phyloP scores from a whole-genome alignment of 2,329 filamentous ascomycete genomes.

The Talaromyces verruculosus region DNA sequence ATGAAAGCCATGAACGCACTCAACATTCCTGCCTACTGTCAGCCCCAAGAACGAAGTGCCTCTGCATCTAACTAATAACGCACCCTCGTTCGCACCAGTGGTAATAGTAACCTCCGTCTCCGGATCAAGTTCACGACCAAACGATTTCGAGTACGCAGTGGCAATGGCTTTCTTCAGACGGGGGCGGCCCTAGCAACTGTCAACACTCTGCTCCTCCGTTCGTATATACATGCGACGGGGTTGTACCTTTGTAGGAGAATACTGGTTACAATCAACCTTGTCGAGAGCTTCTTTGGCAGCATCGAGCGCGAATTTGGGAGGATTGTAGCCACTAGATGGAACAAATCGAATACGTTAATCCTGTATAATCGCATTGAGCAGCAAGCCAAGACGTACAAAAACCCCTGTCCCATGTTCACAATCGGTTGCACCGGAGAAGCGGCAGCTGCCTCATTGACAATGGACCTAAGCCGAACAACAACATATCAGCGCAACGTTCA shows the following conservation, averaged over 20 bases:
- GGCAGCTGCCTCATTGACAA: constrained; percentile 66
- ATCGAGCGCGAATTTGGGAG: constrained; percentile 83
- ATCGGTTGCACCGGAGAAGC: constrained; percentile 64
- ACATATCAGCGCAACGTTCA: constrained; percentile 9
- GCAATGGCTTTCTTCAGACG: constrained; percentile 90
- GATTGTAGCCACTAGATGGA: constrained; percentile 72
- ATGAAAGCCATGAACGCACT: constrained; percentile 98
- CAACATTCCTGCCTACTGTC: constrained; percentile 66
- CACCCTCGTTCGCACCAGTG: constrained; percentile 60
- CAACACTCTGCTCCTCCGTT: neutral
- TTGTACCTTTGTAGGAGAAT: constrained; percentile 79
- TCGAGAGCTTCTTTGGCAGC: constrained; percentile 89
- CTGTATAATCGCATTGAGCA: neutral
- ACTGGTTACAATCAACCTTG: constrained; percentile 96
- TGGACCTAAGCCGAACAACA: constrained; percentile 50
- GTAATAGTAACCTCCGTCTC: constrained; percentile 94
- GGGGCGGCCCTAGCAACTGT: constrained; percentile 64
- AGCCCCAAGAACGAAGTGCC: neutral
- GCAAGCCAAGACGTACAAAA: constrained; percentile 45
- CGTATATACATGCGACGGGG: too few species aligned
- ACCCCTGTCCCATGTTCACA: constrained; percentile 68
- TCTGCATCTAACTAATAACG: constrained; percentile 5
- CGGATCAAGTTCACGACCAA: constrained; percentile 77
- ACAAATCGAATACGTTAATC: neutral
- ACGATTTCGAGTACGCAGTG: constrained; percentile 86